phyloP scores from a whole-genome alignment of 2,329 filamentous ascomycete genomes.

The Verticillium dahliae region DNA sequence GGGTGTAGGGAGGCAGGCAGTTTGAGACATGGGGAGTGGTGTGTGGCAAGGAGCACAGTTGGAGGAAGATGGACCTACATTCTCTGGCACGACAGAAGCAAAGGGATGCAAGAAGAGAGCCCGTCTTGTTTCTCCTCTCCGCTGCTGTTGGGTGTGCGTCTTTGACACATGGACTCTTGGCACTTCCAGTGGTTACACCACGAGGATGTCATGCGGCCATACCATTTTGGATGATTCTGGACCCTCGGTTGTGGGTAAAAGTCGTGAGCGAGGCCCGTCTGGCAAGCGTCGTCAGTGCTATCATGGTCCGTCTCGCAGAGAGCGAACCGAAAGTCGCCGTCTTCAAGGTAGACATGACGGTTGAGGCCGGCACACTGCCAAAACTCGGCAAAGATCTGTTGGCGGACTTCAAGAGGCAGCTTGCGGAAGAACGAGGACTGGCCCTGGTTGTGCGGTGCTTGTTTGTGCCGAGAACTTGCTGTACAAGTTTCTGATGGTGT shows the following conservation, averaged over 20 bases:
- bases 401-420: slow-evolving; percentile 8
- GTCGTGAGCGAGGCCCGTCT: slow-evolving; percentile 4
- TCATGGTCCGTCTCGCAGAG: slow-evolving; percentile 8
- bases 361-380: slow-evolving; percentile 4
- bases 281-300: slow-evolving; percentile 8
- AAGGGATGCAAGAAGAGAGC: slow-evolving; percentile 1
- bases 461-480: background rate
- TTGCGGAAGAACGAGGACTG: slow-evolving; percentile 5
- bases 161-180: slow-evolving; percentile 6
- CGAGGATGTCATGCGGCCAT: slow-evolving; percentile 6
- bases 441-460: background rate
- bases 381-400: slow-evolving; percentile 8
- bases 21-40: background rate
- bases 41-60: background rate
- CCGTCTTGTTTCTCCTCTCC: background rate
- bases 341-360: slow-evolving; percentile 6
- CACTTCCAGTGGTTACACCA: slow-evolving; percentile 15
- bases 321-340: background rate
- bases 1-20: background rate
- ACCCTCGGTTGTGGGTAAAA: slow-evolving; percentile 1
- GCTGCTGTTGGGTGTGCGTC: background rate
- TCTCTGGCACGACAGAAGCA: slow-evolving; percentile 9
- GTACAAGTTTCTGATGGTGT: background rate
- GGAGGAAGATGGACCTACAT: slow-evolving; percentile 3
- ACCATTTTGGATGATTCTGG: slow-evolving; percentile 9